Conservation (phyloP, 2,329 filamentous ascomycete genomes). For the Sordariomycetes sp. region DNA sequence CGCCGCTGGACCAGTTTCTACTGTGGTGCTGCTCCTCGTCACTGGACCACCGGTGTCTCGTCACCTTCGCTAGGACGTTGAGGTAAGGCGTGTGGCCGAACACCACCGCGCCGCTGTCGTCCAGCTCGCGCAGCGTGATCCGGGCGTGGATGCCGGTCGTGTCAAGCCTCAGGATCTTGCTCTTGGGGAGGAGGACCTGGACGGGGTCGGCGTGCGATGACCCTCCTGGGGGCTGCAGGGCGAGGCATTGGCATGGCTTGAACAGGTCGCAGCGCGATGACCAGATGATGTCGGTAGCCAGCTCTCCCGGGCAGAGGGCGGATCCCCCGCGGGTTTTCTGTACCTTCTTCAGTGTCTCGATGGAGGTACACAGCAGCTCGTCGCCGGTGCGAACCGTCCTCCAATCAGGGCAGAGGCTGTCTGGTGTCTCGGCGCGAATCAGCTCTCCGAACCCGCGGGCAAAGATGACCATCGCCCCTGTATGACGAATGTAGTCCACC, state of each 20-base stretch:
- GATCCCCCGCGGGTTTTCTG: not conserved
- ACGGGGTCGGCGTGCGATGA: not conserved
- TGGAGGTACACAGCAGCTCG: not conserved
- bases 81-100: not conserved
- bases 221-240: not conserved
- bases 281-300: not conserved
- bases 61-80: not conserved
- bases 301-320: not conserved
- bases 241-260: not conserved
- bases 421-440: not conserved
- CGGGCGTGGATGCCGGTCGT: not conserved
- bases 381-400: not conserved
- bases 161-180: not conserved
- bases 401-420: not conserved
- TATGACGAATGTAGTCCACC: not conserved
- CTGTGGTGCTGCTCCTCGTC: too few relatives aligned
- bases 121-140: not conserved
- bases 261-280: not conserved
- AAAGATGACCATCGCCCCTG: not conserved
- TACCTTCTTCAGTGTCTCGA: not conserved
- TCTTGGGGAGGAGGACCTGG: not conserved
- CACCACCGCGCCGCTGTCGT: not conserved
- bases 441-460: not conserved
- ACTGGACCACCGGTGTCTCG: too few relatives aligned
- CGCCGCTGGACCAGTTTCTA: too few relatives aligned